phyloP scores from a whole-genome alignment of 352 stramenopile species.

The Globisporangium splendens region DNA sequence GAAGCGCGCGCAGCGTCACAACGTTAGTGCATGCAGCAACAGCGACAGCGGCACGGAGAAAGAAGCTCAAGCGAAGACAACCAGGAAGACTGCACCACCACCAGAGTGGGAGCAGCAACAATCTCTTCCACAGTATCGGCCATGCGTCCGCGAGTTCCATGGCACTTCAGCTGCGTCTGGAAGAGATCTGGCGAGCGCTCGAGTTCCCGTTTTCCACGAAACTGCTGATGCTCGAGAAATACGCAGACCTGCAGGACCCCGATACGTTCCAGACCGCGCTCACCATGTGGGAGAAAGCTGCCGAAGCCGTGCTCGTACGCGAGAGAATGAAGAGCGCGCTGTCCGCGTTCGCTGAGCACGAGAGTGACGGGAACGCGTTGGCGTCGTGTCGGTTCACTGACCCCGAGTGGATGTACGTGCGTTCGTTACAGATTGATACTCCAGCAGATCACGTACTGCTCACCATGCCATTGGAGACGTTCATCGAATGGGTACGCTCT shows the following conservation, averaged over 20 bases:
- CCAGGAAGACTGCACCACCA: constrained; percentile 16
- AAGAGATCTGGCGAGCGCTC: constrained; percentile 49
- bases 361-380: constrained; percentile 16
- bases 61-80: constrained; percentile 15
- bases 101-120: constrained; percentile 16
- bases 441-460: constrained; percentile 9
- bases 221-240: constrained; percentile 62
- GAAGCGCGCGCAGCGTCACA: constrained; percentile 21
- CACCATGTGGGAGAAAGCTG: constrained; percentile 38
- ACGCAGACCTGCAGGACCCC: constrained; percentile 44
- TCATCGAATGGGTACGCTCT: constrained; percentile 44
- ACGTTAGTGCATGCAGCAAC: constrained; percentile 5
- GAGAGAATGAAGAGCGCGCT: constrained; percentile 47
- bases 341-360: constrained; percentile 29
- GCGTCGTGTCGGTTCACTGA: constrained; percentile 27
- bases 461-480: constrained; percentile 5
- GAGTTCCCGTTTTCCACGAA: constrained; percentile 64
- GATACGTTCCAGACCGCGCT: constrained; percentile 39
- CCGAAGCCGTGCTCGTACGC: constrained; percentile 37
- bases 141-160: constrained; percentile 32
- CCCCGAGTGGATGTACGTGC: constrained; percentile 32
- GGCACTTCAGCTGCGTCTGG: constrained; percentile 47
- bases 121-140: constrained; percentile 16
- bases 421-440: constrained; percentile 31
- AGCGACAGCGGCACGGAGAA: constrained; percentile 3